Evolutionary conservation across 176 grass and related monocot species (phyloP).

Genomic region (Carex pumila): DNA sequence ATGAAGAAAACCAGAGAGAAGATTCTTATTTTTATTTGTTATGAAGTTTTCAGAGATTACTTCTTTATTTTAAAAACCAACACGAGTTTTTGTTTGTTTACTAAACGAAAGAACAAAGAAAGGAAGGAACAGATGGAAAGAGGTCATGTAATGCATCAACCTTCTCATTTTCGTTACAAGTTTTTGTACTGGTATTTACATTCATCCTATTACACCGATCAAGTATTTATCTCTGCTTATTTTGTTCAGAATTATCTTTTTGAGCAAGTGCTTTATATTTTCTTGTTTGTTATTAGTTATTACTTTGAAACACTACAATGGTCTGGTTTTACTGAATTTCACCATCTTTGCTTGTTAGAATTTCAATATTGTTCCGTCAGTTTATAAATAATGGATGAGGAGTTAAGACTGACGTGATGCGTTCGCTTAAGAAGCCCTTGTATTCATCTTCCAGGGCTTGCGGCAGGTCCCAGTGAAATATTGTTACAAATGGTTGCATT

Average conservation of each 20-base stretch:
- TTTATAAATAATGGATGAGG: neutral
- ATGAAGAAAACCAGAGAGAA: neutral
- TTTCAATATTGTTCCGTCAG: neutral
- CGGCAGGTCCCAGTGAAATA: conserved; percentile 78
- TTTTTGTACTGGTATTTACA: too few species aligned
- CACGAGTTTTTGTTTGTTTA: neutral
- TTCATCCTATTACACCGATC: neutral
- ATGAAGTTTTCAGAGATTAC: neutral
- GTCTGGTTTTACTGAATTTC: neutral
- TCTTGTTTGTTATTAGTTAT: neutral
- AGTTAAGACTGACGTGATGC: conserved; percentile 33
- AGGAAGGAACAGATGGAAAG: neutral
- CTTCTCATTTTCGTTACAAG: too few species aligned
- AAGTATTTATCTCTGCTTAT: neutral
- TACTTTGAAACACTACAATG: neutral
- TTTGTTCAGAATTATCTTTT: neutral
- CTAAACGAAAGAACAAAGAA: neutral
- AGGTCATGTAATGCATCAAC: neutral
- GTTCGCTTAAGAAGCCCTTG: conserved; percentile 54
- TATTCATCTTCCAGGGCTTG: conserved; percentile 59
- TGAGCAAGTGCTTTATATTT: neutral
- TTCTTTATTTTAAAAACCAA: neutral
- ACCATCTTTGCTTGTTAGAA: neutral
- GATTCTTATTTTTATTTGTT: neutral
- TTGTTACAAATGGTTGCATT: conserved; percentile 46